Base-by-base conservation (phyloP, 345 rosid species). In the Citrus maxima region DNA sequence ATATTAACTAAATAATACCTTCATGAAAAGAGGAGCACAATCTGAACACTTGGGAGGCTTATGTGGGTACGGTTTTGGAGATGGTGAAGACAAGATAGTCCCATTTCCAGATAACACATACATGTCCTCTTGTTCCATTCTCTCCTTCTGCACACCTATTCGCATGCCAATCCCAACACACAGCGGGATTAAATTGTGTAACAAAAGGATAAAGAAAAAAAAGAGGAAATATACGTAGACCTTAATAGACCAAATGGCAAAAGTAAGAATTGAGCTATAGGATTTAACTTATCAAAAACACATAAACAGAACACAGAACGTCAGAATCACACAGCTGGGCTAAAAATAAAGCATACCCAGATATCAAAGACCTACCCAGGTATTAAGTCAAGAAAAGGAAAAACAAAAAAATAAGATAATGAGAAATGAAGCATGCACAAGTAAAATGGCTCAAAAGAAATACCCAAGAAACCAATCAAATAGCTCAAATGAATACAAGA, bases 61-160 rank as follows among this genome's bases (percentile, higher is more conserved):
- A 81, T 92, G 85, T 19, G 97, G 97, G 86, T 87, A 90, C 5
- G 94, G 95, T 87, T 90, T 92, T 2, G 97, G 96, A 77, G 91
- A 92, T 0, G 99, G 99, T 1, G 90, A 35, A 68, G 89, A 88
- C 81, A 94, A 34, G 59, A 86, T 77, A 62, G 88, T 76, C 67
- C 99, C 97, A 79, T 86, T 87, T n/a, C 90, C 82, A 30, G 93
- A 88, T 78, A 94, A 80, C 77, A 94, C 88, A 84, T 94, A 94
- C 97, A 94, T 92, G 85, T 92, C 98, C 42, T 93, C 97, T 1
- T 97, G 90, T 74, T 88, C 90, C 98, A 94, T 92, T 89, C 98
- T 91, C 92, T 96, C 99, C 91, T 96, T 96, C 88, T 96, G 99
- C 74, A 96, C 99, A 67, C 99, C 98, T 95, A 78, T 19, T 3